phyloP scores from a whole-genome alignment of 345 rosid species.

The Kandelia obovata region DNA sequence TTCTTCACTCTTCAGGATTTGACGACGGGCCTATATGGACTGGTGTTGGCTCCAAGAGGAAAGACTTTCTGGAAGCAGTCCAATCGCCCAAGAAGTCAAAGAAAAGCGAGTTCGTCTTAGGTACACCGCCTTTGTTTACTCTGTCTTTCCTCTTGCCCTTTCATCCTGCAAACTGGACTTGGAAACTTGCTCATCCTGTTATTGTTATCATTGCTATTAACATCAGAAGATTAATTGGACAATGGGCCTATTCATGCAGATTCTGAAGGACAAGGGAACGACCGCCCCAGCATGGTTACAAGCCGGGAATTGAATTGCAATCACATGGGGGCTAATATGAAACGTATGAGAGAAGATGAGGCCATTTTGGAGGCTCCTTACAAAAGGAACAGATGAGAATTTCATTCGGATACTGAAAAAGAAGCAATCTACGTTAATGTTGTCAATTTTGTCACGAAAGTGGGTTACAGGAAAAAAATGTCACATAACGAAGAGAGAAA shows the following conservation, averaged over 20 bases:
- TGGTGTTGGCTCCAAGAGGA: conserved; percentile 46
- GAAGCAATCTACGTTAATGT: too few relatives aligned
- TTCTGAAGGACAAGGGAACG: conserved; percentile 7
- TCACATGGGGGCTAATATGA: conserved; percentile 25
- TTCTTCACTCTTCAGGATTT: conserved; percentile 19
- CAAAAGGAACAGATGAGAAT: conserved; percentile 44
- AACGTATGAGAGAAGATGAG: conserved; percentile 53
- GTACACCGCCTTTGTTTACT: conserved; percentile 7
- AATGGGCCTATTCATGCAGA: conserved; percentile 6
- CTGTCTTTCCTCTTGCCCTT: too few relatives aligned
- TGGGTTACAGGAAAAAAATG: too few relatives aligned
- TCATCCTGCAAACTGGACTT: too few relatives aligned
- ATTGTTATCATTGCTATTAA: not conserved
- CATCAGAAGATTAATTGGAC: too few relatives aligned
- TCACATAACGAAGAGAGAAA: too few relatives aligned
- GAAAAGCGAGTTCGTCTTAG: conserved; percentile 32
- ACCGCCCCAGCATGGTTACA: not conserved
- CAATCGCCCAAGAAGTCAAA: conserved; percentile 49
- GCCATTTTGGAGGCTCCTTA: conserved; percentile 37
- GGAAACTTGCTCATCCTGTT: too few relatives aligned
- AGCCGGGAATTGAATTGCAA: conserved; percentile 34
- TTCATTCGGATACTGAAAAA: not conserved
- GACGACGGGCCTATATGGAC: conserved; percentile 7
- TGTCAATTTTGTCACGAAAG: too few relatives aligned
- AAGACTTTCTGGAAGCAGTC: conserved; percentile 36